phyloP scores from a whole-genome alignment of 805 yeast species.

The Metschnikowia corniflorae region DNA sequence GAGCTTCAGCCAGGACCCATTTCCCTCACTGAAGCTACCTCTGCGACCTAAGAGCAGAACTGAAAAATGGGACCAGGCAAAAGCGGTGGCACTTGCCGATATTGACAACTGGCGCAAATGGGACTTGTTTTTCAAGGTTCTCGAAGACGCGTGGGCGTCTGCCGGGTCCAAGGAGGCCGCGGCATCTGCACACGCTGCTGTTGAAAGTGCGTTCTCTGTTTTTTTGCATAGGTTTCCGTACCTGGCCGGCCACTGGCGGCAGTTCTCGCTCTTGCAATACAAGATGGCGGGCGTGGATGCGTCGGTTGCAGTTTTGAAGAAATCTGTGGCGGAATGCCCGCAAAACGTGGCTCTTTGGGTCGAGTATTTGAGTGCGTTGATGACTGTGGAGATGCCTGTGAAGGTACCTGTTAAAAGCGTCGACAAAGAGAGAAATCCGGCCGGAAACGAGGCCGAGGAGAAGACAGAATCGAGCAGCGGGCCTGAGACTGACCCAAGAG shows the following conservation, averaged over 20 bases:
- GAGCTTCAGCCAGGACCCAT: background rate
- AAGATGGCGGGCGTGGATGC: constrained; percentile 52
- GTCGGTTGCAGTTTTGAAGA: constrained; percentile 43
- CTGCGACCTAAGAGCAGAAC: constrained; percentile 8
- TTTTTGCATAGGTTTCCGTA: constrained; percentile 56
- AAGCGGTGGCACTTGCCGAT: constrained; percentile 13
- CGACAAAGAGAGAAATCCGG: constrained; percentile 1
- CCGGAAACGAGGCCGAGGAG: background rate
- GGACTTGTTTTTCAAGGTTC: constrained; percentile 34
- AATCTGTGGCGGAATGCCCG: constrained; percentile 45
- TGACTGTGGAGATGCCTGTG: constrained; percentile 15
- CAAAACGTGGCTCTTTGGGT: constrained; percentile 64
- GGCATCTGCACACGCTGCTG: background rate
- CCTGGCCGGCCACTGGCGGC: constrained; percentile 61
- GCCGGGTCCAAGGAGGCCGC: constrained; percentile 7
- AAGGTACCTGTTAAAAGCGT: no score
- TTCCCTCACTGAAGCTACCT: constrained; percentile 3
- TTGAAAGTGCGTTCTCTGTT: constrained; percentile 5
- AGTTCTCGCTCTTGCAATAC: constrained; percentile 51
- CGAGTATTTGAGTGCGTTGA: constrained; percentile 56
- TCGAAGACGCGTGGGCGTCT: constrained; percentile 21
- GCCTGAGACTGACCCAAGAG: background rate
- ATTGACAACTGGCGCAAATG: constrained; percentile 37
- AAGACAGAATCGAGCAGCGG: background rate
- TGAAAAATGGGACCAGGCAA: constrained; percentile 15